Percentiles rank a stretch among this genome's conserved stretches.
Conservation (phyloP, 805 yeast species). For the Yueomyces sp. region DNA sequence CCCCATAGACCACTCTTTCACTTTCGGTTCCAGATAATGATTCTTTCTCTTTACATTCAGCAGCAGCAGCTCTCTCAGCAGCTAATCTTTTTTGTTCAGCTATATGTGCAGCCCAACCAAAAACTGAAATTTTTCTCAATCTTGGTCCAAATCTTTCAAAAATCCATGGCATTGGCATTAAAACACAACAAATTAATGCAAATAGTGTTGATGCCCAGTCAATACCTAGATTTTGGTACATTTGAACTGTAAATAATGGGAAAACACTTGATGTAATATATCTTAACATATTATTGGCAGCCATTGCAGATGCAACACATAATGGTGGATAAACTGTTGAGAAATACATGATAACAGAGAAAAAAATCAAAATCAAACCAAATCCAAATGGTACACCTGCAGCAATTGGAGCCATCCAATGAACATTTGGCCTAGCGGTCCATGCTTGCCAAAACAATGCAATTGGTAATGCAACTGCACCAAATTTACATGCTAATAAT, state of each 20-base stretch:
- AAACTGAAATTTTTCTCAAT: slow-evolving; percentile 43
- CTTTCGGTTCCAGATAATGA: background rate
- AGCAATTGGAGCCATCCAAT: slow-evolving; percentile 65
- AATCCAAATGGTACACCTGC: slow-evolving; percentile 75
- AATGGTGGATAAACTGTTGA: slow-evolving; percentile 61
- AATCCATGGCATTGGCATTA: slow-evolving; percentile 66
- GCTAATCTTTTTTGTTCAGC: background rate
- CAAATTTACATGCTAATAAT: slow-evolving; percentile 48
- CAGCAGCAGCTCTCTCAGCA: background rate
- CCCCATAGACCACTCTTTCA: background rate
- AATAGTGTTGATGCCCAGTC: slow-evolving; percentile 71
- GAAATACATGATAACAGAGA: slow-evolving; percentile 56
- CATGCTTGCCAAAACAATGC: slow-evolving; percentile 74
- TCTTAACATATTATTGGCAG: slow-evolving; percentile 75
- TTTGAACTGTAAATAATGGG: slow-evolving; percentile 82
- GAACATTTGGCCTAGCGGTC: slow-evolving; percentile 48
- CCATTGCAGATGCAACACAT: slow-evolving; percentile 74
- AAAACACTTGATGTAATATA: slow-evolving; percentile 63
- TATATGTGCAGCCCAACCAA: slow-evolving; percentile 33
- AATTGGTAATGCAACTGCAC: slow-evolving; percentile 52
- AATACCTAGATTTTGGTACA: slow-evolving; percentile 61
- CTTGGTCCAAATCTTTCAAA: slow-evolving; percentile 45
- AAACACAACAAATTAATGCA: slow-evolving; percentile 48
- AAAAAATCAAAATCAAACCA: slow-evolving; percentile 58
- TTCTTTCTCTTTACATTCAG: background rate